Base-by-base conservation (phyloP, 306 rosid species). In the Casuarina equisetifolia region DNA sequence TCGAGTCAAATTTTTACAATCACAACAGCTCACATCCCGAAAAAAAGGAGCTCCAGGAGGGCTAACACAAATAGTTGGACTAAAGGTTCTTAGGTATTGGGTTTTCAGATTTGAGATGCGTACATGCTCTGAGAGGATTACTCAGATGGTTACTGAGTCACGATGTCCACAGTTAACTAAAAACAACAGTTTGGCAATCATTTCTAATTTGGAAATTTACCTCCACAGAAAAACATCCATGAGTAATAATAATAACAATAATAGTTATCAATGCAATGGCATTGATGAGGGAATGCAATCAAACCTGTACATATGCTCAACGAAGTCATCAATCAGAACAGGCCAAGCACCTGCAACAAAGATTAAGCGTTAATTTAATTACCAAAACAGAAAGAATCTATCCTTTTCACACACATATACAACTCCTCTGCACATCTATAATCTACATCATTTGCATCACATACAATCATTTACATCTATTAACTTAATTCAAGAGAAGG, bases 261-360 rank as follows among this genome's bases (percentile, higher is more conserved):
- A 25, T 15, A 17, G n/a, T 36, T 9, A 62, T 77, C 20, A 53
- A 67, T 25, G 74, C 42, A 73, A 59, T 10, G 76, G 54, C 70
- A 51, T 57, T 53, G 40, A 48, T 36, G 16, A 62, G 71, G 52
- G 82, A 25, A 79, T 51, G 84, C 80, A 82, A 83, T 70, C 89
- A 63, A 81, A 96, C 99, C 99, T 96, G 96, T 92, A 88, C 96
- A 92, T 90, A 45, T 92, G 96, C 85, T 96, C 98, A 2, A 96
- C 98, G 36, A 96, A 96, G 70, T 96, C 99, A 87, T 96, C 99
- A 69, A 96, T 86, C 74, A 96, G 82, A 81, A 96, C 92, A 39
- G 99, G 99, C 99, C 99, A 96, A 81, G 99, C 99, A 85, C 99
- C 99, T 96, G 88, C 76, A 81, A 76, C 86, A 75, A 36, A 63